phyloP scores from a whole-genome alignment of 2,329 filamentous ascomycete genomes.

The Sphaceloma murrayae region DNA sequence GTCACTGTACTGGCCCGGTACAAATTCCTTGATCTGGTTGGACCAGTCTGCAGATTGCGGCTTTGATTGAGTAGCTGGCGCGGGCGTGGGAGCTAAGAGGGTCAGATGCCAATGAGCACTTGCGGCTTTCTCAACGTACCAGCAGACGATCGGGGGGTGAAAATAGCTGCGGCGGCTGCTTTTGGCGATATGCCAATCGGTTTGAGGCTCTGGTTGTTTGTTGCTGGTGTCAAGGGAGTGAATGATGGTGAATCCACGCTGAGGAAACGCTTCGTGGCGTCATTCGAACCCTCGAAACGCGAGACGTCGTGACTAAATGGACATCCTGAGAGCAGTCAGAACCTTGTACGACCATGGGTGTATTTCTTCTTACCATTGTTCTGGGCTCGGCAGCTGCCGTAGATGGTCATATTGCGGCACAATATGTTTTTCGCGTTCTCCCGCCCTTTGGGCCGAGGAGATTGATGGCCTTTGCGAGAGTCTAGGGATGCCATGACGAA shows the following conservation, averaged over 20 bases:
- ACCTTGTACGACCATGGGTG: neutral
- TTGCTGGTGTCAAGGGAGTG: constrained; percentile 54
- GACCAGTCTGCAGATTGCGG: constrained; percentile 41
- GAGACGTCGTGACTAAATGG: constrained; percentile 78
- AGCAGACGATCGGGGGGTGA: constrained; percentile 55
- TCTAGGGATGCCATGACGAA: constrained; percentile 21
- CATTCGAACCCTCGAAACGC: constrained; percentile 46
- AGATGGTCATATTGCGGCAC: constrained; percentile 87
- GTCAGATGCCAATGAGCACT: neutral
- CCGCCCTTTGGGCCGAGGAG: constrained; percentile 37
- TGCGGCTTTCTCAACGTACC: constrained; percentile 17
- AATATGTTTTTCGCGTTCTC: constrained; percentile 71
- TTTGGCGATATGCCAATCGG: constrained; percentile 77
- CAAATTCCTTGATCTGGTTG: constrained; percentile 42
- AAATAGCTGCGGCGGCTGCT: constrained; percentile 77
- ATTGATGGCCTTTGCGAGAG: constrained; percentile 33
- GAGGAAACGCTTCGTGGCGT: constrained; percentile 37
- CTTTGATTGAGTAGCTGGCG: constrained; percentile 36
- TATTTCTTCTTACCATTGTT: constrained; percentile 55
- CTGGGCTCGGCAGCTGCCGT: constrained; percentile 85
- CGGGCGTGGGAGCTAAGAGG: constrained; percentile 17
- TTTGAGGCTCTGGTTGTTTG: constrained; percentile 46
- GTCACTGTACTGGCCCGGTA: constrained; percentile 43
- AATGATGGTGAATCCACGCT: constrained; percentile 97
- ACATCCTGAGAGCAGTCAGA: constrained; percentile 45